Evolutionary conservation across 2,329 filamentous ascomycete genomes (phyloP), one percentile per base, ranked within the genome.

Genomic region (Beauveria brongniartii): DNA sequence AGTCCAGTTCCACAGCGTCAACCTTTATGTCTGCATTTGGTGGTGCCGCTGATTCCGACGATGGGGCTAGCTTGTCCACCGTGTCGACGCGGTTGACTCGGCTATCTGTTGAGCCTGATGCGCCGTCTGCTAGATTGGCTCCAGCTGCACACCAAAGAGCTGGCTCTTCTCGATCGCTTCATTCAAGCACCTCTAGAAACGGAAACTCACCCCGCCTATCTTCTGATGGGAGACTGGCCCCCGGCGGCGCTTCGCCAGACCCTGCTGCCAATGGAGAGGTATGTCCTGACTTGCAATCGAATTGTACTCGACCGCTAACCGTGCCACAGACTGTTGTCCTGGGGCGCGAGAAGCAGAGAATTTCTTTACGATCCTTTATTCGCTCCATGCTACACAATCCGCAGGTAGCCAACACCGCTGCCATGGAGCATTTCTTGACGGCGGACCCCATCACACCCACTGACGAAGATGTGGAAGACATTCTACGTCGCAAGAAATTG

Each of bases 341-440:
- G 18, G 92, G 89, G 77, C 84, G 94, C 46, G 94, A 99, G 76
- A 89, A 86, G 66, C 94, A 97, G 74, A 85, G 94, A 66, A 89
- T 97, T 20, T 97, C 93, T 1, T 79, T 99, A 5, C 84, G 94
- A 59, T 92, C 94, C 0, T 97, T 94, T 71, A 76, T 99, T n/a
- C 85, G 94, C 47, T 91, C 88, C 22, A 80, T 97, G 14, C 76
- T 99, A 28, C 85, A 93, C 52, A 96, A 96, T 67, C 85, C 89
- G 40, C 88, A 92, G 64, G 86, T 96, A 63, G 90, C 92, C 41
- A 84, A 86, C 62, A 95, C 92, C 0, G 89, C 87, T 69, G 87
- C 92, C 1, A 89, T 99, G 76, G 77, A 86, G 59, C 89, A 96
- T 1, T 99, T 99, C 67, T 75, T 99, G 37, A 90, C 86, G 1